A percentile compares a stretch with the other conserved stretches of the same genome.
phyloP scores from a whole-genome alignment of 305 asterid species.

The Fraxinus ornus region DNA sequence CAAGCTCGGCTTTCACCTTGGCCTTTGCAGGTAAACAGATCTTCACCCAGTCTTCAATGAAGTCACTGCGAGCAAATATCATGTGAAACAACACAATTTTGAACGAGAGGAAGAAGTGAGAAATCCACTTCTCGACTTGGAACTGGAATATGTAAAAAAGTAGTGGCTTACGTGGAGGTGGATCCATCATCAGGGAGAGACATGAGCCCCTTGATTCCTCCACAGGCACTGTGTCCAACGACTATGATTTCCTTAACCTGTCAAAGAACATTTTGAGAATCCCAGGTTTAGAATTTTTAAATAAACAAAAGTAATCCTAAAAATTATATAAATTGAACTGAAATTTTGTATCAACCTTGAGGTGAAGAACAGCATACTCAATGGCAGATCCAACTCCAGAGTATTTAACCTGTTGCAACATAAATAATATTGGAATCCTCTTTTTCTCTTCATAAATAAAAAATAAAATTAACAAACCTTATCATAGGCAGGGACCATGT shows the following conservation, averaged over 20 bases:
- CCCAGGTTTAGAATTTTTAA: background rate
- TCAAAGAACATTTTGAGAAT: background rate
- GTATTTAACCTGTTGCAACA: constrained; percentile 52
- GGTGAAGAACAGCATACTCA: constrained; percentile 83
- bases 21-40: constrained; percentile 70
- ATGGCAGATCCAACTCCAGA: constrained; percentile 81
- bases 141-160: background rate
- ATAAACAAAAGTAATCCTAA: background rate
- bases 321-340: background rate
- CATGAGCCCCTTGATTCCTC: constrained; percentile 96
- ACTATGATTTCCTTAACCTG: constrained; percentile 87
- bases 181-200: constrained; percentile 69
- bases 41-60: constrained; percentile 91
- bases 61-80: constrained; percentile 44
- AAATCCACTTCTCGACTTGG: background rate
- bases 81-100: background rate
- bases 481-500: constrained; percentile 86
- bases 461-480: constrained; percentile 36
- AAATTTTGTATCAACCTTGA: constrained; percentile 50
- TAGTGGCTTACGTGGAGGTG: constrained; percentile 49
- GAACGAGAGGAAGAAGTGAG: background rate
- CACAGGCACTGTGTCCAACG: constrained; percentile 94
- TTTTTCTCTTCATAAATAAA: background rate
- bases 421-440: background rate
- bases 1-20: constrained; percentile 49